phyloP scores from a whole-genome alignment of 169 alveolate genomes.

The Plasmodium reichenowi region DNA sequence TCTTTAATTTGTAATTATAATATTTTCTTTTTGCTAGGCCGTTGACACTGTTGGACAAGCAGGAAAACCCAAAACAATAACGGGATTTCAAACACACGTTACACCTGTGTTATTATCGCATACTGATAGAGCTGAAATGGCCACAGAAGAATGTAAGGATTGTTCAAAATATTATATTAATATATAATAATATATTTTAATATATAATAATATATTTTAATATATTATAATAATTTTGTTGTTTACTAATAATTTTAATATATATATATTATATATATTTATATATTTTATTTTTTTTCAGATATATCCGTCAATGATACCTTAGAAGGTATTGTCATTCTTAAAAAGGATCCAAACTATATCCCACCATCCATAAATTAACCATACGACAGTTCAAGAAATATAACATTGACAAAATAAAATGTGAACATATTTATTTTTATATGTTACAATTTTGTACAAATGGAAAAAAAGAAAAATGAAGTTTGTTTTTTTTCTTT shows the following conservation, averaged over 20 bases:
- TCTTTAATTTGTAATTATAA: too few species aligned
- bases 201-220: background rate
- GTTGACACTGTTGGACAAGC: slow-evolving; percentile 98
- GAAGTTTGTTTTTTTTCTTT: background rate
- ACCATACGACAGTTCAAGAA: background rate
- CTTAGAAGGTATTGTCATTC: slow-evolving; percentile 77
- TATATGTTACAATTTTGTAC: background rate
- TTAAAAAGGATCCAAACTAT: slow-evolving; percentile 76
- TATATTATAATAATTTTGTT: background rate
- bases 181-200: background rate
- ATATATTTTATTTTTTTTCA: background rate
- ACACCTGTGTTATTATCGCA: slow-evolving; percentile 97
- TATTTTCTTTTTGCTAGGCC: slow-evolving; percentile 80
- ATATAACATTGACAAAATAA: slow-evolving; percentile 1
- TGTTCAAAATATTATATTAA: background rate
- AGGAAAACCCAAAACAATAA: slow-evolving; percentile 97
- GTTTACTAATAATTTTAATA: background rate
- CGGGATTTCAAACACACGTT: slow-evolving; percentile 99
- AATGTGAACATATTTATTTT: background rate
- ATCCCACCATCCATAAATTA: slow-evolving; percentile 52
- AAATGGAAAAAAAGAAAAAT: background rate
- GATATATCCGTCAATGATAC: slow-evolving; percentile 76
- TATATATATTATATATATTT: background rate
- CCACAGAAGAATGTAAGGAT: slow-evolving; percentile 90
- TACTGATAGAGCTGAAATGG: slow-evolving; percentile 95